These are phyloP conservation scores for Aplosporella prunicola DNA, from an alignment of 2,329 filamentous ascomycete genomes.

Conservation along the genomic window DNA sequence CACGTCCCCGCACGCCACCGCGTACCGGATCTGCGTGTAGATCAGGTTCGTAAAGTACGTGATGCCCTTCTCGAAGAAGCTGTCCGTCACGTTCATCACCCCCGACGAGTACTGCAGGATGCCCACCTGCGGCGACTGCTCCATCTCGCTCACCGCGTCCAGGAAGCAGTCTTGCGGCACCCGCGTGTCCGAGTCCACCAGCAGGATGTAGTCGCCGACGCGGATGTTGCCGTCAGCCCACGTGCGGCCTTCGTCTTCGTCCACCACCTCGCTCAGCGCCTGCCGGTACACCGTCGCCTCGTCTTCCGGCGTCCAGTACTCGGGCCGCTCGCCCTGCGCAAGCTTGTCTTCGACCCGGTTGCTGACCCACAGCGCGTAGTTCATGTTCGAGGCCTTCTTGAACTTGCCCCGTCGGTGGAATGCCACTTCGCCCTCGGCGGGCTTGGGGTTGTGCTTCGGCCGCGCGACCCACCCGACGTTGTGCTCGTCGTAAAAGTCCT, in stretches of 20 bases:
- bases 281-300: constrained; percentile 40
- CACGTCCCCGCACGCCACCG: constrained; percentile 68
- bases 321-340: constrained; percentile 44
- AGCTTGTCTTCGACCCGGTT: constrained; percentile 62
- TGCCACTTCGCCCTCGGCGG: constrained; percentile 35
- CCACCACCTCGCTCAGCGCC: constrained; percentile 42
- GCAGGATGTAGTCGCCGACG: constrained; percentile 54
- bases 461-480: constrained; percentile 43
- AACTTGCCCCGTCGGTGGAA: constrained; percentile 54
- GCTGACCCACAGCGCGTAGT: constrained; percentile 55
- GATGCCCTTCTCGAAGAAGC: constrained; percentile 45
- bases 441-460: constrained; percentile 43
- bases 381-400: constrained; percentile 59
- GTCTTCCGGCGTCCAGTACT: constrained; percentile 47
- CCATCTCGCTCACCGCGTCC: constrained; percentile 63
- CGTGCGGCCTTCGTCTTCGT: constrained; percentile 44
- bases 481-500: constrained; percentile 42
- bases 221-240: constrained; percentile 54
- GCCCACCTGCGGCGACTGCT: constrained; percentile 57
- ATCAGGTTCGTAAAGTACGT: constrained; percentile 51
- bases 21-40: constrained; percentile 67
- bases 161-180: constrained; percentile 59
- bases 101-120: constrained; percentile 59
- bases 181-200: constrained; percentile 61
- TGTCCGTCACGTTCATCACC: constrained; percentile 56